Conservation (phyloP, 2,329 filamentous ascomycete species). For the Pseudogymnoascus verrucosus region DNA sequence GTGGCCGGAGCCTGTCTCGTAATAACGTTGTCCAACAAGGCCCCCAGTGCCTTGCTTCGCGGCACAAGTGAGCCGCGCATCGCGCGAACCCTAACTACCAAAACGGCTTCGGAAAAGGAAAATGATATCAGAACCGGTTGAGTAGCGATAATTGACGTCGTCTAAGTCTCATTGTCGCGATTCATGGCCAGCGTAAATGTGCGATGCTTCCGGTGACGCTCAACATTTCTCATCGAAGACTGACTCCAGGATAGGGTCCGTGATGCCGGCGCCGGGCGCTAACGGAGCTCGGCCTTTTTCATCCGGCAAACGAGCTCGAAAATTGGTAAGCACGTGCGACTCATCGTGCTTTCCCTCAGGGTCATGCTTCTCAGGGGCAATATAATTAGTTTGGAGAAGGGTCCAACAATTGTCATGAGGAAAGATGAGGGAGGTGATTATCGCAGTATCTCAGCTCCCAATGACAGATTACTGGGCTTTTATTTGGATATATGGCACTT, state of each 20-base stretch:
- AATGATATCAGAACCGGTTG: conserved; percentile 1
- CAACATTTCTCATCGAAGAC: conserved; percentile 5
- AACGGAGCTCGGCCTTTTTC: conserved; percentile 6
- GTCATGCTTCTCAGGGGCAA: neutral
- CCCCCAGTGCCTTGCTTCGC: conserved; percentile 3
- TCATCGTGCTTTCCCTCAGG: neutral
- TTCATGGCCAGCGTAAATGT: conserved; percentile 6
- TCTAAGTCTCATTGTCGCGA: conserved; percentile 9
- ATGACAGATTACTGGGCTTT: neutral
- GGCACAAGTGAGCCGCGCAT: conserved; percentile 11
- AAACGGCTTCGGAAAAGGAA: neutral
- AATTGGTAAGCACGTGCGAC: conserved; percentile 7
- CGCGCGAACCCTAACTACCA: neutral
- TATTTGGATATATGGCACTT: no score
- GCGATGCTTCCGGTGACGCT: neutral
- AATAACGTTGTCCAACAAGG: conserved; percentile 8
- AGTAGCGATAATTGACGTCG: conserved; percentile 6
- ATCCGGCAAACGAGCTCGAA: conserved; percentile 7
- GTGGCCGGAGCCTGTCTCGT: neutral
- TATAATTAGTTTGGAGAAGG: neutral
- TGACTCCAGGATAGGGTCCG: neutral
- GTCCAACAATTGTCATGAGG: neutral
- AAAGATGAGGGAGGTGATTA: neutral
- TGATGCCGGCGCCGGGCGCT: conserved; percentile 6
- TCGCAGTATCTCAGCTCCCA: neutral